Evolutionary conservation across 2,329 filamentous ascomycete genomes (phyloP).

Genomic region (Fusarium verrucosum): DNA sequence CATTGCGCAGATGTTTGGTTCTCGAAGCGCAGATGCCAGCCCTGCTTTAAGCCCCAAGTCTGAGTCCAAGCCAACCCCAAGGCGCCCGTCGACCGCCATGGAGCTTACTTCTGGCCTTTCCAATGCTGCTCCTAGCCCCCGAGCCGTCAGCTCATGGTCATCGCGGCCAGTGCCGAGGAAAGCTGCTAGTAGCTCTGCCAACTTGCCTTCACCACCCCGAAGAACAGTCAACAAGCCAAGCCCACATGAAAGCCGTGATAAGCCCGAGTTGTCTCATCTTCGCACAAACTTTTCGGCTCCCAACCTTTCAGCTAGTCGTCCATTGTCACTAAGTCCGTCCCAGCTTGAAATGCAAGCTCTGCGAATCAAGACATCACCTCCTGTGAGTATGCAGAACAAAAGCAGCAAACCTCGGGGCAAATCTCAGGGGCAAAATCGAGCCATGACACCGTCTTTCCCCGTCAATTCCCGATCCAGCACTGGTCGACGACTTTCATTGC

Average conservation of each 20-base stretch:
- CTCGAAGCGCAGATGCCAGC: constrained; percentile 22
- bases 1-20: constrained; percentile 29
- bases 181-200: constrained; percentile 6
- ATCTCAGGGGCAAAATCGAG: constrained; percentile 15
- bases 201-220: constrained; percentile 9
- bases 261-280: constrained; percentile 28
- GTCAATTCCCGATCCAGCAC: constrained; percentile 6
- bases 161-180: constrained; percentile 5
- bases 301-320: constrained; percentile 37
- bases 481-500: constrained; percentile 30
- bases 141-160: not conserved
- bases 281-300: constrained; percentile 41
- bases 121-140: not conserved
- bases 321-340: constrained; percentile 11
- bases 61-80: constrained; percentile 2
- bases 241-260: constrained; percentile 8
- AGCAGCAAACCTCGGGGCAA: constrained; percentile 43
- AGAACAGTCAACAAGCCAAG: constrained; percentile 1
- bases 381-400: constrained; percentile 56
- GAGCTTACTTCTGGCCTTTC: not conserved
- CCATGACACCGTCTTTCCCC: constrained; percentile 28
- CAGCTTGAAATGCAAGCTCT: constrained; percentile 30
- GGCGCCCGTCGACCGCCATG: constrained; percentile 22
- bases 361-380: constrained; percentile 51
- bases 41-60: constrained; percentile 1